Conservation (phyloP, 202 grass and related monocot species). For the Eragrostis tef region DNA sequence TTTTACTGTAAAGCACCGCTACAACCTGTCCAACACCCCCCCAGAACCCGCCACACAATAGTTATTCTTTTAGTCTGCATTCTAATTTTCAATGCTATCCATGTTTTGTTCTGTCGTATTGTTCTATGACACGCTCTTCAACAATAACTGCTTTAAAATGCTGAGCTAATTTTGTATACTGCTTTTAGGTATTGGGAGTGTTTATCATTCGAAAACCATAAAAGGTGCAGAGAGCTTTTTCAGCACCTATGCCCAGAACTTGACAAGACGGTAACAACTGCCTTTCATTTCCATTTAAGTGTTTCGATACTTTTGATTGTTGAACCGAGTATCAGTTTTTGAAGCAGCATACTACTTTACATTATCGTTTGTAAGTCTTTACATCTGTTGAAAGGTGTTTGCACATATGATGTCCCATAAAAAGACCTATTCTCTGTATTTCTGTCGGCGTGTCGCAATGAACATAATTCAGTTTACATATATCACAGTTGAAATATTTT, state of each 20-base stretch:
- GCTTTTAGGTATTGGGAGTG: constrained; percentile 64
- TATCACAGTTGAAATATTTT: neutral
- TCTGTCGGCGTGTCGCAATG: neutral
- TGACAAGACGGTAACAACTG: constrained; percentile 53
- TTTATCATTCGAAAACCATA: constrained; percentile 91
- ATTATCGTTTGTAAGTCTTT: constrained; percentile 14
- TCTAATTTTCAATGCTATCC: constrained; percentile 18
- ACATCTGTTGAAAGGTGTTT: constrained; percentile 32
- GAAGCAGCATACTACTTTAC: constrained; percentile 4
- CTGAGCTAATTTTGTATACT: constrained; percentile 22
- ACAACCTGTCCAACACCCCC: neutral
- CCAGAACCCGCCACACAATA: neutral
- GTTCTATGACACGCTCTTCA: constrained; percentile 27
- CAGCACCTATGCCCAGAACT: constrained; percentile 50
- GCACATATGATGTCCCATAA: neutral
- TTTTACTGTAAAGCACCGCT: neutral
- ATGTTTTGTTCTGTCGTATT: neutral
- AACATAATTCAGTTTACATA: constrained; percentile 17
- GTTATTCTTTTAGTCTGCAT: neutral
- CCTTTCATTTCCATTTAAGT: neutral
- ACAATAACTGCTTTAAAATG: constrained; percentile 22
- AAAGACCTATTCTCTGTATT: constrained; percentile 30
- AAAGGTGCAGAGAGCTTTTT: constrained; percentile 73
- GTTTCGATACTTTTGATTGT: constrained; percentile 16
- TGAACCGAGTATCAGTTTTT: too few species aligned